These are phyloP conservation scores for Fusarium poae DNA, from an alignment of 2,329 filamentous ascomycete genomes.

Conservation along the genomic window DNA sequence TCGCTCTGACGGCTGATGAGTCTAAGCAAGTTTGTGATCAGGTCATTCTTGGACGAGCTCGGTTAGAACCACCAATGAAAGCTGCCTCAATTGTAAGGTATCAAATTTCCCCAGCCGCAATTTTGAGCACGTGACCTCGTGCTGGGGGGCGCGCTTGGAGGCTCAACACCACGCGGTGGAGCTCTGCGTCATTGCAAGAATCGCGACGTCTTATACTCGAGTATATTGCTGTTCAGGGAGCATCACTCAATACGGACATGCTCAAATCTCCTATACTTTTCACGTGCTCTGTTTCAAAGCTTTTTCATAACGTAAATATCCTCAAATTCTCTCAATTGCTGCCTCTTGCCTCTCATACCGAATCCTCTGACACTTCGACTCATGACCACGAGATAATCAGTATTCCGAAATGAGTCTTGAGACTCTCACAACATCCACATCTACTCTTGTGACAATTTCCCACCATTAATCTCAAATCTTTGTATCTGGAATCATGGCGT, in stretches of 20 bases:
- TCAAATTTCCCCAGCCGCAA: slow-evolving; percentile 12
- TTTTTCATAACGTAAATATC: no score
- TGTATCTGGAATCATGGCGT: slow-evolving; percentile 66
- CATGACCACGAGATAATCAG: slow-evolving; percentile 15
- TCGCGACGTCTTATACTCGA: slow-evolving; percentile 18
- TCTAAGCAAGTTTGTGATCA: slow-evolving; percentile 51
- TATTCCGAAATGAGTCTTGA: slow-evolving; percentile 20
- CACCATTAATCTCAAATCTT: not conserved
- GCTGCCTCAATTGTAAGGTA: slow-evolving; percentile 53
- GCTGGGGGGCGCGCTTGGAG: slow-evolving; percentile 32
- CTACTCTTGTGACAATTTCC: not conserved
- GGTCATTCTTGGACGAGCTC: slow-evolving; percentile 53
- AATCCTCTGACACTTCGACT: slow-evolving; percentile 1
- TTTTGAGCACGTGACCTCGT: slow-evolving; percentile 50
- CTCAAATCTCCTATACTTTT: not conserved
- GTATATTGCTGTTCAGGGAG: not conserved
- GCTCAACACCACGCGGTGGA: slow-evolving; percentile 35
- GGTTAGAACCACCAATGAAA: slow-evolving; percentile 51
- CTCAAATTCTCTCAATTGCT: not conserved
- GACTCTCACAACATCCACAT: not conserved
- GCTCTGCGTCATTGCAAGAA: slow-evolving; percentile 32
- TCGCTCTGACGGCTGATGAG: slow-evolving; percentile 44
- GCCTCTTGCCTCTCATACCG: no score
- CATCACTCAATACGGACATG: not conserved
- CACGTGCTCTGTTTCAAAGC: fast-evolving